Evolutionary conservation across 441 rosid genomes (phyloP).

Genomic region (Gossypium lobatum): DNA sequence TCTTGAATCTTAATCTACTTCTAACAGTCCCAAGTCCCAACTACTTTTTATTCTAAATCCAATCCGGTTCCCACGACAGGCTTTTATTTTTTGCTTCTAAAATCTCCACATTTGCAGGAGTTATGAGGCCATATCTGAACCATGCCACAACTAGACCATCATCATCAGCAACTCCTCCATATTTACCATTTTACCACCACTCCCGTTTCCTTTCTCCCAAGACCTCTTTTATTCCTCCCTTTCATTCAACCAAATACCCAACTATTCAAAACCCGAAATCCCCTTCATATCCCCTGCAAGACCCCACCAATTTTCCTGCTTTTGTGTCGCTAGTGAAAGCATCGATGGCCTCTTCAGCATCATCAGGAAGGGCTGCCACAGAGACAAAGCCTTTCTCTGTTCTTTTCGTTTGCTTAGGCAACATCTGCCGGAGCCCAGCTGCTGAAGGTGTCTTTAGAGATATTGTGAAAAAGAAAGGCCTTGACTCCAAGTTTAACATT

Average conservation of each 20-base stretch:
- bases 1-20: neutral
- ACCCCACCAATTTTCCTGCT: conserved; percentile 19
- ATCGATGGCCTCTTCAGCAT: conserved; percentile 42
- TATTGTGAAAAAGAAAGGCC: conserved; percentile 64
- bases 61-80: neutral
- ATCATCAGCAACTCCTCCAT: conserved; percentile 2
- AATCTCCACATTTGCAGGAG: conserved; percentile 15
- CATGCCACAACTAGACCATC: conserved; percentile 13
- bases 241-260: conserved; percentile 14
- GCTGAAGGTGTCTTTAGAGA: conserved; percentile 92
- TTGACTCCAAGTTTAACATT: conserved; percentile 56
- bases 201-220: neutral
- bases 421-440: conserved; percentile 92
- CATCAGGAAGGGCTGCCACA: conserved; percentile 23
- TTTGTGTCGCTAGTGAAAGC: conserved; percentile 26
- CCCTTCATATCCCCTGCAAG: conserved; percentile 1
- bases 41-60: neutral
- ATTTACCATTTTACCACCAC: conserved; percentile 54
- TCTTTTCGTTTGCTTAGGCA: conserved; percentile 81
- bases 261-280: conserved; percentile 18
- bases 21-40: neutral
- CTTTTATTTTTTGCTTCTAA: neutral
- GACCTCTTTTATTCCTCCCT: conserved; percentile 15
- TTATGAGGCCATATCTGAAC: conserved; percentile 19
- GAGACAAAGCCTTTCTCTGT: conserved; percentile 62